Evolutionary conservation across 805 yeast species (phyloP).

Genomic region (Priceomyces medius): DNA sequence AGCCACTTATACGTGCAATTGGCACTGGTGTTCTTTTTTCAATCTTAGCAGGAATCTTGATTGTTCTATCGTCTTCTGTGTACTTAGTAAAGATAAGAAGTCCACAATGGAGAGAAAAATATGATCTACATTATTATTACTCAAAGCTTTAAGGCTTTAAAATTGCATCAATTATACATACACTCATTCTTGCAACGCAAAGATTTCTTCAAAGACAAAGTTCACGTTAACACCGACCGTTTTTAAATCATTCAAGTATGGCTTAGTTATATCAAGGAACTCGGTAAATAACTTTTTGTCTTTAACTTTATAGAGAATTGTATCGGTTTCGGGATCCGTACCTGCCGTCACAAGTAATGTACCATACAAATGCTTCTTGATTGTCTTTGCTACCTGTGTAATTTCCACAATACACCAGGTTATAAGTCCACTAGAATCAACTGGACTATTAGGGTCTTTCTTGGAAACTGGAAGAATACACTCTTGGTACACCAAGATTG

Average conservation of each 20-base stretch:
- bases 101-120: constrained; percentile 60
- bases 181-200: constrained; percentile 10
- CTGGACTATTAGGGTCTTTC: constrained; percentile 22
- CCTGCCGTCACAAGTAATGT: constrained; percentile 50
- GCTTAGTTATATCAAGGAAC: constrained; percentile 53
- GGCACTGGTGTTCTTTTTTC: constrained; percentile 71
- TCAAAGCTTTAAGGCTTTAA: constrained; percentile 38
- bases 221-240: constrained; percentile 72
- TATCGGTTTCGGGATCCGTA: constrained; percentile 22
- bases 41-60: constrained; percentile 60
- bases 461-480: constrained; percentile 46
- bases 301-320: constrained; percentile 31
- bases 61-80: constrained; percentile 42
- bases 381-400: constrained; percentile 53
- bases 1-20: constrained; percentile 65
- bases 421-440: constrained; percentile 59
- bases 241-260: constrained; percentile 63
- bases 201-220: constrained; percentile 53
- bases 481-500: constrained; percentile 53
- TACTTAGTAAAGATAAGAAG: constrained; percentile 54
- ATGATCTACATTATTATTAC: constrained; percentile 56
- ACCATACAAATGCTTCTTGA: constrained; percentile 68
- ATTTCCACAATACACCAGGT: constrained; percentile 74
- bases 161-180: neutral
- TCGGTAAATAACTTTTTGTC: constrained; percentile 44